phyloP scores from a whole-genome alignment of 2,329 filamentous ascomycete species.

The Magnaporthales sp. region DNA sequence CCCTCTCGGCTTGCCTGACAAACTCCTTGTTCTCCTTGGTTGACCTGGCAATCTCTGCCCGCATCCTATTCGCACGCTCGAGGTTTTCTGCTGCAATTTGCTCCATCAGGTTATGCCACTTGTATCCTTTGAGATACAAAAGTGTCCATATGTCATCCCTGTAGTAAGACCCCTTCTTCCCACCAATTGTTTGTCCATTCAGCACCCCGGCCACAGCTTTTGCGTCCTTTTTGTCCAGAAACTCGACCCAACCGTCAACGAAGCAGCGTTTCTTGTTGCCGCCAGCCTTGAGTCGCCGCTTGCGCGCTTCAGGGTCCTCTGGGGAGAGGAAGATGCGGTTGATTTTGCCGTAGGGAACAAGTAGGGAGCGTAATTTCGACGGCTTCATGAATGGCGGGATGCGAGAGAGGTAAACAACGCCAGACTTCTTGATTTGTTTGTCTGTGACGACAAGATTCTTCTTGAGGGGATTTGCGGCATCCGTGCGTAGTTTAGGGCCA shows the following conservation, averaged over 20 bases:
- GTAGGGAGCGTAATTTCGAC: constrained; percentile 63
- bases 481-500: constrained; percentile 28
- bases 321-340: constrained; percentile 74
- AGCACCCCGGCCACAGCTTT: constrained; percentile 68
- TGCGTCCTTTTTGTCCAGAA: constrained; percentile 65
- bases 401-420: constrained; percentile 75
- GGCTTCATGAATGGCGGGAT: constrained; percentile 88
- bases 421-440: constrained; percentile 60
- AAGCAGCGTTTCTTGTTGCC: constrained; percentile 80
- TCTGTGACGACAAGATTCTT: constrained; percentile 60
- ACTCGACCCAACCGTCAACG: constrained; percentile 83
- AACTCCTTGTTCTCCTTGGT: constrained; percentile 77
- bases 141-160: constrained; percentile 83
- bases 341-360: constrained; percentile 66
- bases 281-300: constrained; percentile 58
- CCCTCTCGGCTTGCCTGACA: constrained; percentile 67
- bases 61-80: constrained; percentile 65
- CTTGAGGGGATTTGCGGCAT: constrained; percentile 45
- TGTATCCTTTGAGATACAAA: constrained; percentile 74
- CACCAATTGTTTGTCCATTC: constrained; percentile 70
- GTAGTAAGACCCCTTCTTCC: constrained; percentile 77
- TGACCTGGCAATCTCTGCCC: constrained; percentile 68
- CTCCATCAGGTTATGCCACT: constrained; percentile 67
- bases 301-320: constrained; percentile 59
- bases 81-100: constrained; percentile 78